Conservation (phyloP, 305 asterid genomes). For the Fraxinus floribunda region DNA sequence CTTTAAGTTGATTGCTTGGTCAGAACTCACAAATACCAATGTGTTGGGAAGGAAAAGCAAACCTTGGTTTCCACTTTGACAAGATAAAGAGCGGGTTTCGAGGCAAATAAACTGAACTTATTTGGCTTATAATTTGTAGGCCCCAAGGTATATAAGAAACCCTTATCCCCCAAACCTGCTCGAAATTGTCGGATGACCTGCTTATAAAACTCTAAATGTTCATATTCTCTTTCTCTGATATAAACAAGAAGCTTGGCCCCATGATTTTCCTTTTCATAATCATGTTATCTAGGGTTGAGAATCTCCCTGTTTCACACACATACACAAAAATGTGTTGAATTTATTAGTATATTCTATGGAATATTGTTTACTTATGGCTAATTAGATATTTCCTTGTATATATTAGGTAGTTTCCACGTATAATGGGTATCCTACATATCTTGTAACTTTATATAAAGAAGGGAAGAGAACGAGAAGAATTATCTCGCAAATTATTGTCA, state of each 20-base stretch:
- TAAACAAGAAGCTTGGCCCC: neutral
- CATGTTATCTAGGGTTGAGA: neutral
- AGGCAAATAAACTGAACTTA: too few species aligned
- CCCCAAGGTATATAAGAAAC: too few species aligned
- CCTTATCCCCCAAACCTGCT: too few species aligned
- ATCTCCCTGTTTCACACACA: neutral
- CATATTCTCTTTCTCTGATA: neutral
- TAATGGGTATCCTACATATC: too few species aligned
- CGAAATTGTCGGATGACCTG: neutral
- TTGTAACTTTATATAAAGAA: too few species aligned
- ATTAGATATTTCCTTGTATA: too few species aligned
- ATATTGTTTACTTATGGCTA: too few species aligned
- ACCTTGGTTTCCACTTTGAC: neutral
- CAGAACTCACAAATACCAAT: neutral
- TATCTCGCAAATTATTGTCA: too few species aligned
- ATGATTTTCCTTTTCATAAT: neutral
- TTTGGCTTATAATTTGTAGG: too few species aligned
- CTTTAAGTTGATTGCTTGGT: slow-evolving; percentile 2
- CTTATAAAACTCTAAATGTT: neutral
- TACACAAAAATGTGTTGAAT: neutral
- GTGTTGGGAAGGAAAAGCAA: neutral
- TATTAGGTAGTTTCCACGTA: too few species aligned
- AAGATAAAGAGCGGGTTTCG: neutral
- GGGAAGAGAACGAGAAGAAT: too few species aligned
- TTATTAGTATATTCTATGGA: too few species aligned